Percentiles rank a stretch among this genome's conserved stretches.
These are phyloP conservation scores for Linnemannia hyalina DNA, from an alignment of 192 early-diverging fungal genomes.

Conservation along the genomic window DNA sequence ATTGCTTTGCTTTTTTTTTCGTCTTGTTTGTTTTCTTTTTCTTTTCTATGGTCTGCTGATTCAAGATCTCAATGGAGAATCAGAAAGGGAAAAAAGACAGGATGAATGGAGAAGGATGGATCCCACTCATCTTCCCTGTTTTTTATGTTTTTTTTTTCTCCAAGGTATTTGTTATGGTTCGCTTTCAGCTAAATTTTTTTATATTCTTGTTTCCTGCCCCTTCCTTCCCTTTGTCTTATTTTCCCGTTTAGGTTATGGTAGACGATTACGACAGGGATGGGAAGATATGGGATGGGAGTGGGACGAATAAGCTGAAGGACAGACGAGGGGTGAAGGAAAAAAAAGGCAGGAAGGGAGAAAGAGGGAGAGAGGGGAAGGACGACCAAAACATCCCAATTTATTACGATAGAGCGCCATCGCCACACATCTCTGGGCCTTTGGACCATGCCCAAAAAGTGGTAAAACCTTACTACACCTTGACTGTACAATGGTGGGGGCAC, in stretches of 20 bases:
- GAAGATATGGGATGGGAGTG: not conserved
- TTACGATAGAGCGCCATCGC: not conserved
- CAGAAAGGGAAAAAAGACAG: conserved; percentile 4
- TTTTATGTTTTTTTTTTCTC: conserved; percentile 1
- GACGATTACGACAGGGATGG: conserved; percentile 7
- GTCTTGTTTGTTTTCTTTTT: not conserved
- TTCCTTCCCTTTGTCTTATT: not conserved
- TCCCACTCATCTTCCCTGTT: not conserved
- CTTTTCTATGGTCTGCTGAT: not conserved
- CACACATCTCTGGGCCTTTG: not conserved
- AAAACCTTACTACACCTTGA: not conserved
- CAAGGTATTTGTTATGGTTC: conserved; percentile 9
- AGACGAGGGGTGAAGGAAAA: conserved; percentile 3
- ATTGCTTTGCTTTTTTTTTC: not conserved
- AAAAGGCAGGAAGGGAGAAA: not conserved
- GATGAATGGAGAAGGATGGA: not conserved
- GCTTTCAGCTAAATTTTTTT: conserved; percentile 1
- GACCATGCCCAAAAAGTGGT: not conserved
- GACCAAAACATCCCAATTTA: not conserved
- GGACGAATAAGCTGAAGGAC: not conserved
- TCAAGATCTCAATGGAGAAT: conserved; percentile 1
- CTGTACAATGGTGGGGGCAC: not conserved
- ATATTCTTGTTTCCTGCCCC: not conserved
- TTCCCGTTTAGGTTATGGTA: conserved; percentile 16
- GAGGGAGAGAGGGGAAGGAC: not conserved